These are phyloP conservation scores for Nicotiana sylvestris DNA, from an alignment of 257 asterid species.

Conservation along the genomic window DNA sequence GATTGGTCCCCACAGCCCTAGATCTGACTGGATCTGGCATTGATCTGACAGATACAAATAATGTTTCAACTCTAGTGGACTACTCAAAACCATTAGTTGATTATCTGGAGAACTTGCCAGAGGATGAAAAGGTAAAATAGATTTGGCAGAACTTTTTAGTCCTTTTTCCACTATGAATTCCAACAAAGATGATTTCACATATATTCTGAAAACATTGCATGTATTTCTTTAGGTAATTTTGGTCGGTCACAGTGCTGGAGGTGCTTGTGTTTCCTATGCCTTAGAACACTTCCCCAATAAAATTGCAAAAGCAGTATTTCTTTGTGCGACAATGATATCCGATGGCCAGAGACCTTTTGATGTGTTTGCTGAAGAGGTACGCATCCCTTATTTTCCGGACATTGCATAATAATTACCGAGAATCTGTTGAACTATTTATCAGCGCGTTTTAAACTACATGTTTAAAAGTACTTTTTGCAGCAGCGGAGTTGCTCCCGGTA, in stretches of 20 bases:
- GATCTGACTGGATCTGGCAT: conserved; percentile 95
- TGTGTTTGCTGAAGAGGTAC: conserved; percentile 90
- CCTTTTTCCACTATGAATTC: neutral
- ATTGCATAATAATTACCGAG: neutral
- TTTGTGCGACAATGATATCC: conserved; percentile 82
- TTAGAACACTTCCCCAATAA: conserved; percentile 67
- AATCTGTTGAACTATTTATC: neutral
- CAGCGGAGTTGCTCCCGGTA: neutral
- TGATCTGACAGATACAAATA: conserved; percentile 57
- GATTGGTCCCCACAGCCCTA: conserved; percentile 65
- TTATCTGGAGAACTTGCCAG: conserved; percentile 66
- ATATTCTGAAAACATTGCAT: neutral
- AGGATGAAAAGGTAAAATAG: conserved; percentile 65
- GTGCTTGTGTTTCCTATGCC: conserved; percentile 88
- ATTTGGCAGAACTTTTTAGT: neutral
- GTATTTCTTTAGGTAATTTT: conserved; percentile 58
- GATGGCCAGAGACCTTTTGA: conserved; percentile 88
- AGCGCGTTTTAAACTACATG: neutral
- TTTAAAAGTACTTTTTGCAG: neutral
- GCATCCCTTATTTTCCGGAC: neutral
- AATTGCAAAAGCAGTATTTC: conserved; percentile 74
- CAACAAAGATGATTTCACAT: neutral
- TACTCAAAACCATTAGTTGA: conserved; percentile 82
- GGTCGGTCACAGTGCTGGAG: conserved; percentile 96
- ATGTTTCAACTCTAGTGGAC: conserved; percentile 52